Evolutionary conservation across 2,329 filamentous ascomycete species (phyloP), one percentile per base, ranked within the genome.

Genomic region (Aspergillus proliferans): DNA sequence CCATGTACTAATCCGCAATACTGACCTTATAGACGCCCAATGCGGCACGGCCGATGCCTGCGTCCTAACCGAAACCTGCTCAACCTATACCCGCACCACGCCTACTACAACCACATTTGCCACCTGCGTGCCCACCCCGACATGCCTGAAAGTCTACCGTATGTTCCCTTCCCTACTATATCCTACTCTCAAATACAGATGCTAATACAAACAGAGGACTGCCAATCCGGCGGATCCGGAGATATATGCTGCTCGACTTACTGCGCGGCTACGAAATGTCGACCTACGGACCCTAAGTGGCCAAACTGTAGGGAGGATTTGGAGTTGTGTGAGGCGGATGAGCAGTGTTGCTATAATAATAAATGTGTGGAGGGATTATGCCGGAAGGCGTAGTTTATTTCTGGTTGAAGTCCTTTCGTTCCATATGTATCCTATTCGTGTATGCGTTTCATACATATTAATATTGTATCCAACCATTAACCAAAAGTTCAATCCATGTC

Each of bases 291-390:
- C 46, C 30, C 50, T 3, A 46, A 58, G n/a, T 64, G 61, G 61
- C 60, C 63, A 0, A 41, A 30, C 8, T 65, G 63, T 19, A 53
- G 53, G 5, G 63, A 65, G 49, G 60, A 64, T 47, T 47, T 54
- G 36, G 58, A 57, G 8, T 51, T 55, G 18, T 65, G 61, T 24
- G 36, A 56, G n/a, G 45, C 39, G 2, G 61, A 65, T 47, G 55
- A 55, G 30, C 57, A 62, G 30, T 65, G 62, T 41, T 66, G 63
- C 26, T 64, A 66, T 50, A 54, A 52, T 14, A 64, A 62, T 50
- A 45, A 46, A 19, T 64, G 61, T 52, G 48, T 60, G 2, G 46
- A 54, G 3, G 62, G 60, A 1, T 46, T 63, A 24, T 64, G 62
- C 43, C 46, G 45, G 10, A 46, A 50, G 43, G 22, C 28, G 6